Evolutionary conservation across 169 alveolate genomes (phyloP).

Genomic region (Eimeria maxima): DNA sequence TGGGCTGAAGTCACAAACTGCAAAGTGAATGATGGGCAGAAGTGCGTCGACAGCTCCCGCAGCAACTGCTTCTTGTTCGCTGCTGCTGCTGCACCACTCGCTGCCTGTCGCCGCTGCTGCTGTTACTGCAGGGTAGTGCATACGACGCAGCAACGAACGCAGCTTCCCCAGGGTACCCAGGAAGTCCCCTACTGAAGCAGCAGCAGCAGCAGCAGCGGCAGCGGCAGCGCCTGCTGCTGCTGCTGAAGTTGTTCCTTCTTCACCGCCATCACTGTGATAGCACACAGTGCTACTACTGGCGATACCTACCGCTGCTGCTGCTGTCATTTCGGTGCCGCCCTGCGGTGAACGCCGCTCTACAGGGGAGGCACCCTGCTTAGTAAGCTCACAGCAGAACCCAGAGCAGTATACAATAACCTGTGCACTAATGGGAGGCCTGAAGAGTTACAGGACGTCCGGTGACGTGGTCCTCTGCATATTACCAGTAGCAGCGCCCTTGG

Average conservation of each 20-base stretch:
- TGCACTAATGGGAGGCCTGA: no score
- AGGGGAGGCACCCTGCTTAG: not conserved
- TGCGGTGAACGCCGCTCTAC: not conserved
- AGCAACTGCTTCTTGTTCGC: constrained; percentile 46
- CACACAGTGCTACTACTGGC: constrained; percentile 23
- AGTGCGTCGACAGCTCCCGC: constrained; percentile 46
- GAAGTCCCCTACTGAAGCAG: constrained; percentile 69
- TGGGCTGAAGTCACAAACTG: constrained; percentile 61
- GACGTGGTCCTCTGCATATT: no score
- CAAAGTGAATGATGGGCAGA: constrained; percentile 70
- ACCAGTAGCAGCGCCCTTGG: no score
- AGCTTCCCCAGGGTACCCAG: constrained; percentile 60
- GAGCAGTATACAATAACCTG: no score
- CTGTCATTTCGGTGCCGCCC: not conserved
- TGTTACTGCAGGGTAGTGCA: constrained; percentile 70
- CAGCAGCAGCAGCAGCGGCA: constrained; percentile 31
- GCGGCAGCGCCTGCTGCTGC: no score
- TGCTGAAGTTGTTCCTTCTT: no score
- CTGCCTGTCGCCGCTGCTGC: constrained; percentile 53
- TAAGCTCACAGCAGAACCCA: no score
- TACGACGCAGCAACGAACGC: constrained; percentile 70
- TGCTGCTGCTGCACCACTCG: constrained; percentile 52
- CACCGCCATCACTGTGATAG: no score
- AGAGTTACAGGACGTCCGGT: no score
- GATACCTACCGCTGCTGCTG: constrained; percentile 55